Conservation (phyloP, 164 flowering plant genomes). For the Annona cherimola region DNA sequence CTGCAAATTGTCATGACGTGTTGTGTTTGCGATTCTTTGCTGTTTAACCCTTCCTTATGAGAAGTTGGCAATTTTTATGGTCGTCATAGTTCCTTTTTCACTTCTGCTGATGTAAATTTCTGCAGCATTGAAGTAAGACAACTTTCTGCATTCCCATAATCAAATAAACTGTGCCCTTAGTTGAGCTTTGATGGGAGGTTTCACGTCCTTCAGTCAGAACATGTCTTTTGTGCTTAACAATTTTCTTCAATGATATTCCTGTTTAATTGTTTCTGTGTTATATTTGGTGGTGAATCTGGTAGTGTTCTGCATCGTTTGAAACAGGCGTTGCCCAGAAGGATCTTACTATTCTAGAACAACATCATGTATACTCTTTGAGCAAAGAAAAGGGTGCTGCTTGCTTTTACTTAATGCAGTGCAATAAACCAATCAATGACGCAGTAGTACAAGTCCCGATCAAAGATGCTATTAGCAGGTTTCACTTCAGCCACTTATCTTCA, state of each 20-base stretch:
- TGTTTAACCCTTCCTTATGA: no score
- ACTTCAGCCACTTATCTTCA: neutral
- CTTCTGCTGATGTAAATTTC: no score
- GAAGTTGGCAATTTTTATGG: no score
- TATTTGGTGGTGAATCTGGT: conserved; percentile 7
- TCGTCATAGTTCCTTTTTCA: no score
- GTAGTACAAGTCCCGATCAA: conserved; percentile 38
- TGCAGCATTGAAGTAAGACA: neutral
- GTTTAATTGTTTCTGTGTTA: neutral
- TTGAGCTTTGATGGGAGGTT: neutral
- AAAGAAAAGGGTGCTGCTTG: conserved; percentile 55
- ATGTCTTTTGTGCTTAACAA: neutral
- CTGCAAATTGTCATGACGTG: no score
- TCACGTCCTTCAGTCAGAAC: no score
- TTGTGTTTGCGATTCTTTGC: no score
- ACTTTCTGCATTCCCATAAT: neutral
- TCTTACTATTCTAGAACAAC: conserved; percentile 50
- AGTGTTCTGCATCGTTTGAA: conserved; percentile 15
- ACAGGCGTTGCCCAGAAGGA: conserved; percentile 49
- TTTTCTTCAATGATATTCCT: neutral
- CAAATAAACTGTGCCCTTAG: neutral
- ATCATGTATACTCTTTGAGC: conserved; percentile 51
- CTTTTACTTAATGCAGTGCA: conserved; percentile 60
- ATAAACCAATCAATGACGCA: conserved; percentile 20
- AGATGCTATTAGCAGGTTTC: conserved; percentile 61